phyloP scores from a whole-genome alignment of 306 rosid species.

The Argentina anserina region DNA sequence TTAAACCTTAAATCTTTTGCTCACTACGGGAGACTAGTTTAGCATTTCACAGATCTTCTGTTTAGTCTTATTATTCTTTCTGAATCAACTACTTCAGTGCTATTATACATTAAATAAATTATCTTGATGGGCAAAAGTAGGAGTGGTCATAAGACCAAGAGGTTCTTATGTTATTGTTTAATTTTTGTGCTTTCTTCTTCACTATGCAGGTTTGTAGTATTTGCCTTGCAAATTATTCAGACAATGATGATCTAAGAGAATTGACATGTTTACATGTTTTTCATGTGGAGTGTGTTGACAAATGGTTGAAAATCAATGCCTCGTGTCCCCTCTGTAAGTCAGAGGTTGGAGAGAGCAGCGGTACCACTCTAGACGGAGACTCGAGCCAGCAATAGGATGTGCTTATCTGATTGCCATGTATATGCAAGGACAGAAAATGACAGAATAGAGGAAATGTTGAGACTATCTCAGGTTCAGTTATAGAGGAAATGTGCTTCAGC shows the following conservation, averaged over 20 bases:
- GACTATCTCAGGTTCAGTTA: neutral
- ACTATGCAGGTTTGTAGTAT: conserved; percentile 63
- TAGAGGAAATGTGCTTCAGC: neutral
- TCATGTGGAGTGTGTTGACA: conserved; percentile 62
- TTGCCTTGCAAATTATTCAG: conserved; percentile 61
- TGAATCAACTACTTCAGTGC: neutral
- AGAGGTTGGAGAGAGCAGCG: conserved; percentile 39
- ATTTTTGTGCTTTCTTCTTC: neutral
- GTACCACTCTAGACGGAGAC: conserved; percentile 32
- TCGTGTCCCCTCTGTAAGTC: conserved; percentile 68
- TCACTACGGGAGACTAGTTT: neutral
- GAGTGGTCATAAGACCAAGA: neutral
- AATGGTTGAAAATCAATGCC: conserved; percentile 79
- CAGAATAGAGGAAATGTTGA: neutral
- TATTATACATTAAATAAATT: neutral
- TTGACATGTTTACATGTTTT: conserved; percentile 67
- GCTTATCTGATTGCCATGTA: neutral
- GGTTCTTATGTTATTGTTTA: neutral
- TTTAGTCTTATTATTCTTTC: neutral
- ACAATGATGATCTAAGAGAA: conserved; percentile 65
- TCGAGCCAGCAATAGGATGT: conserved; percentile 35
- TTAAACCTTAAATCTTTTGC: neutral
- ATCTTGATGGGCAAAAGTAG: neutral
- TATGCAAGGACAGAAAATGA: conserved; percentile 3
- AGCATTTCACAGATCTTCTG: neutral